Base-by-base conservation (phyloP, 164 flowering plant species). In the Santalum album region DNA sequence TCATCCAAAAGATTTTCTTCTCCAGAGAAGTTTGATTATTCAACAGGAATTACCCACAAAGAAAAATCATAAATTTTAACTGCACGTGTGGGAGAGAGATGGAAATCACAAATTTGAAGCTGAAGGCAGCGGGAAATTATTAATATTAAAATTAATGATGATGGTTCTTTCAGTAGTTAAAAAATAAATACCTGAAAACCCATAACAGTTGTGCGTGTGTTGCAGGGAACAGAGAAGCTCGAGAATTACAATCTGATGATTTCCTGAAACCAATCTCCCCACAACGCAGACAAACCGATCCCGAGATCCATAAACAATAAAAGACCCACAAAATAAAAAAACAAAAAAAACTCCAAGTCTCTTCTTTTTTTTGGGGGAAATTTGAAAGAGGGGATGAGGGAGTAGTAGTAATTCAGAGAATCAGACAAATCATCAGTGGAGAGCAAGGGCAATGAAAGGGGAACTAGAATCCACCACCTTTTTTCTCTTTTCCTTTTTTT, bases 201-300 rank as follows among this genome's bases (percentile, higher is more conserved):
- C 44, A 78, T 54, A 57, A 47, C 46, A 71, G 54, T 35, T 72
- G 91, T 69, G 70, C n/a, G n/a, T 62, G 66, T 54, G 53, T 62
- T 55, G 52, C 64, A 72, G 86, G 81, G 78, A 77, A 78, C 86
- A 77, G 52, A 53, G 72, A 68, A 71, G 71, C 77, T 72, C 39
- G 40, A 65, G 66, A 57, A 54, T 54, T 60, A 55, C 35, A 57
- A 56, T n/a, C 59, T 62, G 74, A 71, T 78, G 74, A 71, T 78
- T 73, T 61, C 56, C 72, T 56, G 69, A 62, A 39, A 69, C 60
- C 38, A 66, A 70, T 40, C 56, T 56, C 52, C 64, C 72, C 57
- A 54, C 53, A 61, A 65, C 65, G 45, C 61, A 70, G 70, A 68
- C 74, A 75, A 65, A 53, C 69, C 64, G 72, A 84, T 82, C 86